Evolutionary conservation across 176 grass and related monocot species (phyloP), one percentile per base, ranked within the genome.

Genomic region (Raddia guianensis): DNA sequence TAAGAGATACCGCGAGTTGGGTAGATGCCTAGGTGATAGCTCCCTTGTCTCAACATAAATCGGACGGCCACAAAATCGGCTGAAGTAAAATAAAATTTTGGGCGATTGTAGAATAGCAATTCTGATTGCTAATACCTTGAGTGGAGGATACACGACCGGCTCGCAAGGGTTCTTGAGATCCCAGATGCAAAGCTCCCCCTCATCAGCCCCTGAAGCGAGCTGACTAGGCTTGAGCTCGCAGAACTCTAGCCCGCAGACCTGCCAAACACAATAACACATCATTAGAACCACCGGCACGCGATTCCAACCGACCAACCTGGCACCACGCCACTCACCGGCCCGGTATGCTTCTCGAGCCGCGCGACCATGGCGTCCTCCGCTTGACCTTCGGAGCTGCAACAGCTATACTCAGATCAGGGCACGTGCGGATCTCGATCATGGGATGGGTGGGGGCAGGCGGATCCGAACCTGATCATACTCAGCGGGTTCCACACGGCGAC

Each of bases 231-330:
- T 77, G 61, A 96, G 81, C 46, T 88, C 79, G 35, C 86, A 91
- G 16, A 99, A 99, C 81, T 99, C 97, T 89, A 99, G 63, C 27
- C 97, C 97, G 61, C 87, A 74, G 71, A 99, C 97, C 97, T 99
- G 72, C 45, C 42, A 73, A 13, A 71, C 70, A 62, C 40, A 80
- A 78, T 86, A 68, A 21, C 83, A 74, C 47, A 73, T 5, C 58
- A 40, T 74, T 34, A 74, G 81, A 55, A 21, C n/a, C 46, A 61
- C 32, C 18, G 59, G 48, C 14, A 78, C 35, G 54, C 49, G 81
- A 70, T 61, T 68, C 9, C 60, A 75, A 44, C 18, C 65, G 80
- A 14, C 20, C 45, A 81, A 35, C 27, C 27, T 27, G 27, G 27
- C 64, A 57, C 16, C 14, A 12, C 14, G 54, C 49, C 33, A 84